Evolutionary conservation across 805 yeast species (phyloP), one percentile per base, ranked within the genome.

Genomic region (Schwanniomyces sp.): DNA sequence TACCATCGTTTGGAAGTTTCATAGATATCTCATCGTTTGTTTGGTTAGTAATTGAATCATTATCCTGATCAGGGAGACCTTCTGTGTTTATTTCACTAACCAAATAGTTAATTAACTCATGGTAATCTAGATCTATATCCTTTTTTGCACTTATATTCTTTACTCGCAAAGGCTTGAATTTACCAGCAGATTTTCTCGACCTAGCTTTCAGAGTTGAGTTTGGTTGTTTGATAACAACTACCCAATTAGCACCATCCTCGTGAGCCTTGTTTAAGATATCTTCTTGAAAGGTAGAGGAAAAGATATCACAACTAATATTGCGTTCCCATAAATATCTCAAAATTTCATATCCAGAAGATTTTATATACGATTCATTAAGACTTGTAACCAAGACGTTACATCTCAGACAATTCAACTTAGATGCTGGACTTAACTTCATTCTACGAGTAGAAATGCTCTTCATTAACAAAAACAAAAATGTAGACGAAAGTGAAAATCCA

Each of bases 351-450:
- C 91, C 92, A 42, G 79, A 69, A 0, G 84, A 80, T 18, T 75
- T 75, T 50, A 89, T 64, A 16, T 79, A 67, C 1, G 80, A 66
- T 29, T 78, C 78, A 17, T 85, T 80, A 50, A 86, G 78, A 53
- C 92, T 79, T 0, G 94, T 79, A 6, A 94, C 81, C 26, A 94
- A 64, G 1, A 91, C 95, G 57, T 90, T 92, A 64, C 96, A 91
- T 54, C 96, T 75, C 40, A 61, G 64, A 59, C 58, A 60, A 43
- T 49, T 56, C 66, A 66, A 64, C 40, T 48, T 46, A 11, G 29
- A 59, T 62, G 26, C 59, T 55, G 7, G 63, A 37, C 41, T 29
- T 36, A 29, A 4, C 25, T 41, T 21, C 26, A 50, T 49, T 47
- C 54, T 40, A 45, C 63, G 41, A 34, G 45, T 45, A 10, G 53